phyloP scores from a whole-genome alignment of 805 yeast genomes.

The Cyberlindnera amylophila region DNA sequence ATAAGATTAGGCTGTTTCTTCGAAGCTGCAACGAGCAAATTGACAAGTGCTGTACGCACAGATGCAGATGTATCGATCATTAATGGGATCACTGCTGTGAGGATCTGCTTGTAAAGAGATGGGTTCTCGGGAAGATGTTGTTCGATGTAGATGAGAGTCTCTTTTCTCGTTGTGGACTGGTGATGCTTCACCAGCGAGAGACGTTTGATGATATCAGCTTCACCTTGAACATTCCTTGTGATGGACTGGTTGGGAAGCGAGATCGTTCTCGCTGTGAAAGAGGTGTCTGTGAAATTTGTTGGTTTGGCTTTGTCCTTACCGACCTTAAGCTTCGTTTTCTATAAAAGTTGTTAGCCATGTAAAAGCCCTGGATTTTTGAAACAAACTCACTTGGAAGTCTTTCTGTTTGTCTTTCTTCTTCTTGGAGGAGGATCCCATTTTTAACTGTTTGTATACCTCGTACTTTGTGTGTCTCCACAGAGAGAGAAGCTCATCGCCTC shows the following conservation, averaged over 20 bases:
- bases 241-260: constrained; percentile 38
- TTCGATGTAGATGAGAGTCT: constrained; percentile 54
- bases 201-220: constrained; percentile 52
- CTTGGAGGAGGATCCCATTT: constrained; percentile 33
- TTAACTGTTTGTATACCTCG: too few relatives aligned
- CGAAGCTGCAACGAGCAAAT: constrained; percentile 46
- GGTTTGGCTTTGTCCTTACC: constrained; percentile 77
- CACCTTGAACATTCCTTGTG: constrained; percentile 25
- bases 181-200: constrained; percentile 75
- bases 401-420: constrained; percentile 36
- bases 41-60: constrained; percentile 57
- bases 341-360: too few relatives aligned
- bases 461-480: background rate
- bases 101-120: constrained; percentile 51
- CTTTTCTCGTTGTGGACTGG: constrained; percentile 64
- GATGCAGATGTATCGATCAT: constrained; percentile 53
- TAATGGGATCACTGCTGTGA: constrained; percentile 57
- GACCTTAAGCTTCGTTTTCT: constrained; percentile 76
- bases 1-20: constrained; percentile 49
- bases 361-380: too few relatives aligned
- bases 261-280: constrained; percentile 65
- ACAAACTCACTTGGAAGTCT: constrained; percentile 15
- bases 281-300: constrained; percentile 78
- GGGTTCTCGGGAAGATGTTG: constrained; percentile 49
- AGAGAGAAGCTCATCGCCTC: constrained; percentile 4